Base-by-base conservation (phyloP, 2,329 filamentous ascomycete genomes). In the Alternaria sp. region DNA sequence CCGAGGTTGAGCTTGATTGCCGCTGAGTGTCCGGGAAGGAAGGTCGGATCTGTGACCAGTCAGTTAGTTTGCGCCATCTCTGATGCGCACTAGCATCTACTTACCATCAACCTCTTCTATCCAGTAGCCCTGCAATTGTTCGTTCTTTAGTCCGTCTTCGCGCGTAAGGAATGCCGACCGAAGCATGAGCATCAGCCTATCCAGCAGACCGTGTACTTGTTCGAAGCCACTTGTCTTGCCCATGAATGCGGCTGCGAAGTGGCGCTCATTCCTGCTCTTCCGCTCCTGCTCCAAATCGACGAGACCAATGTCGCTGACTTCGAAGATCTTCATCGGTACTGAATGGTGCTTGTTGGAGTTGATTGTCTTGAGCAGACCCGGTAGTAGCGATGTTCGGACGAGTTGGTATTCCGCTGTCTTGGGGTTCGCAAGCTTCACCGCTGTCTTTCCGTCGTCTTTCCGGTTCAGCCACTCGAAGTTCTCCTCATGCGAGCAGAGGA, bases 401-500 rank as follows among this genome's bases (percentile, higher is more conserved):
- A 97, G 90, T 81, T 97, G 94, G 81, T 97, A 97, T 78, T 97
- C 94, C 25, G 89, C 86, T 0, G 93, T 96, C 85, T 97, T 97
- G 59, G 94, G 94, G 80, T 97, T 97, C 67, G 92, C 92, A 44
- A 97, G 90, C 73, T 89, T 90, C 70, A 97, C 89, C 26, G 93
- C 93, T 0, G 90, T 93, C 62, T 87, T 90, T 67, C 93, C 93
- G 73, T 97, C 92, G 71, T 97, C 94, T 76, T 90, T 89, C 76
- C 93, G 91, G 83, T 97, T 97, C 55, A 99, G 85, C 91, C 93
- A 97, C 63, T 87, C 90, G 80, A 98, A 99, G 84, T 99, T 99
- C 86, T 99, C 96, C 76, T 98, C 95, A 80, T 97, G 93, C 49
- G 93, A 97, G 86, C 96, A 99, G 59, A 99, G 88, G 71, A 97